Evolutionary conservation across 1,284 basidiomycete genomes (phyloP).

Genomic region (Neonothopanus nambi): DNA sequence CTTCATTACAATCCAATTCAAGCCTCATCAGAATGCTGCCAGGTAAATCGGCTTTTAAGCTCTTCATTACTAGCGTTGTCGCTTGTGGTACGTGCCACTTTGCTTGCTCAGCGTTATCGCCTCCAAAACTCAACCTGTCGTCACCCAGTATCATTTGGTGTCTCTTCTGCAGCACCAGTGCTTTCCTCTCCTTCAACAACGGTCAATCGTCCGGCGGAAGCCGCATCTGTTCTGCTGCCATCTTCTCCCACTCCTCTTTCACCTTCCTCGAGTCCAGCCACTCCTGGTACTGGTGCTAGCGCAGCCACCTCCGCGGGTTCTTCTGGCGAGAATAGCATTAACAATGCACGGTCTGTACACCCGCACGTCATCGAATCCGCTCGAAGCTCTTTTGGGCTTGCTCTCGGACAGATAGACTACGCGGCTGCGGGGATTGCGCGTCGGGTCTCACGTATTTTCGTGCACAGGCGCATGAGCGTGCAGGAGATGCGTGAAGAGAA

Average conservation of each 20-base stretch:
- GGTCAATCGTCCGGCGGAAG: background rate
- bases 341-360: background rate
- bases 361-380: background rate
- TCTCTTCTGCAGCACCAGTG: conserved; percentile 6
- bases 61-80: conserved; percentile 4
- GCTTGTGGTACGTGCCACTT: conserved; percentile 1
- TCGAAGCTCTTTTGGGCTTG: background rate
- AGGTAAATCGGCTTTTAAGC: no score
- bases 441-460: conserved; percentile 8
- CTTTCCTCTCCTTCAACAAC: background rate
- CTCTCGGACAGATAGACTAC: conserved; percentile 6
- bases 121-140: background rate
- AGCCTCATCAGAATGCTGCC: no score
- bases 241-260: background rate
- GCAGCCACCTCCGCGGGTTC: background rate
- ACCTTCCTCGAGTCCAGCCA: background rate
- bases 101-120: background rate
- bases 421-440: conserved; percentile 11
- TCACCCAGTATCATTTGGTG: conserved; percentile 3
- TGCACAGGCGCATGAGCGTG: conserved; percentile 5
- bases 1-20: no score
- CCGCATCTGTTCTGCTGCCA: background rate
- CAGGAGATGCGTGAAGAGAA: background rate
- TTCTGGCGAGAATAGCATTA: background rate
- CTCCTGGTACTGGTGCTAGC: background rate